Evolutionary conservation across 148 eudicot genomes (phyloP).

Genomic region (Talinum fruticosum): DNA sequence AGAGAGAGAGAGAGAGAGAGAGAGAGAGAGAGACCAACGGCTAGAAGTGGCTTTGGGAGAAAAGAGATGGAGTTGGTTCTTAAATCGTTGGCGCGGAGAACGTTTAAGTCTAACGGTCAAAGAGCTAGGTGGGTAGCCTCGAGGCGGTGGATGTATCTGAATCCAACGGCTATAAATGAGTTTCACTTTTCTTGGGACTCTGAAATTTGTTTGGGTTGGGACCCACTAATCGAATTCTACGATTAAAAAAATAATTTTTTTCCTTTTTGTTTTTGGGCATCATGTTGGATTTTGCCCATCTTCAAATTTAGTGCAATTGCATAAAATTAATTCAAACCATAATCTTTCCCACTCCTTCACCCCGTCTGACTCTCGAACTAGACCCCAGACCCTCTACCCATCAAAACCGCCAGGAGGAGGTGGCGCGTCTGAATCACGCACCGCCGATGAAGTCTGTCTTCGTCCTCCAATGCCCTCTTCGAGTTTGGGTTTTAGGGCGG

Average conservation of each 20-base stretch:
- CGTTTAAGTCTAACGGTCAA: slow-evolving; percentile 9
- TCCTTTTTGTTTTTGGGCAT: no score
- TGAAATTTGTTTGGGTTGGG: not conserved
- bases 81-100: slow-evolving; percentile 6
- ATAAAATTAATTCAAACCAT: no score
- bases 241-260: not conserved
- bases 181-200: slow-evolving; percentile 2
- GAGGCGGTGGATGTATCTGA: not conserved
- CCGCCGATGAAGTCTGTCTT: no score
- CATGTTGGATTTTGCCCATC: not conserved
- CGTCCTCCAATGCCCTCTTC: no score
- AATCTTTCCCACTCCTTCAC: no score
- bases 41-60: slow-evolving; percentile 25
- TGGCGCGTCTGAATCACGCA: no score
- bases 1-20: not conserved
- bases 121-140: not conserved
- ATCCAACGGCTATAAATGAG: slow-evolving; percentile 15
- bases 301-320: no score
- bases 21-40: slow-evolving; percentile 24
- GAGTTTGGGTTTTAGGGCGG: no score
- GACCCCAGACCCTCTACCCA: no score
- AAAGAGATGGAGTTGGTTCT: not conserved
- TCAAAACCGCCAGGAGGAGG: no score
- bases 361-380: no score
- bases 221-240: not conserved